These are phyloP conservation scores for Neonothopanus nambi DNA, from an alignment of 1,284 basidiomycete genomes.

Conservation along the genomic window DNA sequence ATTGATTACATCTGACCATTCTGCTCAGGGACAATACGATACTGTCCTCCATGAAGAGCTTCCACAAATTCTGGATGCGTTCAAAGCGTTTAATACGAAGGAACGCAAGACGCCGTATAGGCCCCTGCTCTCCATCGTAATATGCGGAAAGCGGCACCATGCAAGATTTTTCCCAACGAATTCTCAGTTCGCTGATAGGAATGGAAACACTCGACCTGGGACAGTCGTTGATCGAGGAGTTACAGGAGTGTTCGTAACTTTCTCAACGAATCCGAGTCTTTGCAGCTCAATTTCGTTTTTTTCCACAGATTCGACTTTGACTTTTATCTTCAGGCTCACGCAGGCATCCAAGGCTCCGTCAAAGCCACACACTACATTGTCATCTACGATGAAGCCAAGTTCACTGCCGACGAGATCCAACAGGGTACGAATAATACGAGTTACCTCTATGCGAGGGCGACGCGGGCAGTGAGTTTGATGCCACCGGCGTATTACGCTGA, in stretches of 20 bases:
- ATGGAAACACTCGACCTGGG: too few relatives aligned
- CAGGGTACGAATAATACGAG: conserved; percentile 63
- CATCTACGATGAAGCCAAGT: conserved; percentile 68
- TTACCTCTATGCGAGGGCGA: conserved; percentile 75
- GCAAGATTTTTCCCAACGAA: too few relatives aligned
- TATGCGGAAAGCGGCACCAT: too few relatives aligned
- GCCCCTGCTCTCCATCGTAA: conserved; percentile 67
- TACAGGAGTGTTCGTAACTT: too few relatives aligned
- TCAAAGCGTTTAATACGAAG: conserved; percentile 48
- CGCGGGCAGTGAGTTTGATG: conserved; percentile 73
- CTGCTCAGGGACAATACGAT: conserved; percentile 71
- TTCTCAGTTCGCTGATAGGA: too few relatives aligned
- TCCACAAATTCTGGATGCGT: conserved; percentile 55
- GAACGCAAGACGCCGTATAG: conserved; percentile 47
- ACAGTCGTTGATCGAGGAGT: too few relatives aligned
- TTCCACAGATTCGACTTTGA: conserved; percentile 70
- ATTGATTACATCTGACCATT: too few relatives aligned
- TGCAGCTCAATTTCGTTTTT: too few relatives aligned
- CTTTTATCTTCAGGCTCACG: conserved; percentile 78
- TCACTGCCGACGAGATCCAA: conserved; percentile 68
- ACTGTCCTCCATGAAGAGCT: conserved; percentile 60
- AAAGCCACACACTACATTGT: conserved; percentile 75
- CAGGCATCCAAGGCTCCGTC: conserved; percentile 65
- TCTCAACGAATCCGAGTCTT: too few relatives aligned
- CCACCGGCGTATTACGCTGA: conserved; percentile 79